A percentile compares a stretch with the other conserved stretches of the same genome.
These are phyloP conservation scores for Candida parachauliodes DNA, from an alignment of 805 yeast species.

Conservation along the genomic window DNA sequence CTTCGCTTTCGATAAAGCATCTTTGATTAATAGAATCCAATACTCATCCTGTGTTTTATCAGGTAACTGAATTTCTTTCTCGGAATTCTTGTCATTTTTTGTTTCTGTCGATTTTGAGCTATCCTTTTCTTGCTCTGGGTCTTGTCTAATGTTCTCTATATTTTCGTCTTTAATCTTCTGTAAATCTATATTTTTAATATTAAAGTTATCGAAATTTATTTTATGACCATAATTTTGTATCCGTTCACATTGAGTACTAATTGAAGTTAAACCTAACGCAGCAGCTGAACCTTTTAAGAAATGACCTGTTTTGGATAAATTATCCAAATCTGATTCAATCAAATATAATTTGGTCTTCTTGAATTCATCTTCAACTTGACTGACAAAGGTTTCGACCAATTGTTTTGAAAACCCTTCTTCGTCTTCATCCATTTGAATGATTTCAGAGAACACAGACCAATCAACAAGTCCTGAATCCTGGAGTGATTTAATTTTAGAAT, in stretches of 20 bases:
- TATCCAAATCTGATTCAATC: slow-evolving; percentile 43
- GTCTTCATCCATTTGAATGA: slow-evolving; percentile 94
- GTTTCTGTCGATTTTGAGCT: not conserved
- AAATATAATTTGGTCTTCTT: slow-evolving; percentile 62
- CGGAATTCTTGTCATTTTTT: not conserved
- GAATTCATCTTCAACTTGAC: slow-evolving; percentile 83
- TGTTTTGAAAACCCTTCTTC: slow-evolving; percentile 84
- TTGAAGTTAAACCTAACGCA: slow-evolving; percentile 78
- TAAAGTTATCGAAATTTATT: slow-evolving; percentile 32
- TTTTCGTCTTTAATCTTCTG: slow-evolving; percentile 6
- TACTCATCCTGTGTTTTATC: slow-evolving; percentile 25
- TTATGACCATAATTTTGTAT: slow-evolving; percentile 85
- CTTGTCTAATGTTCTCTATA: not conserved
- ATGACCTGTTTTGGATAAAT: slow-evolving; percentile 79
- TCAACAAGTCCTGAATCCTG: slow-evolving; percentile 68
- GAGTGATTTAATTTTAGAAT: slow-evolving; percentile 18
- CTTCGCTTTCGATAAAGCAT: slow-evolving; percentile 52
- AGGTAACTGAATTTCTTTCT: slow-evolving; percentile 2
- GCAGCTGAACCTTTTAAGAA: slow-evolving; percentile 95
- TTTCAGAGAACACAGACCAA: slow-evolving; percentile 84
- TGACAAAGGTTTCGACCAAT: slow-evolving; percentile 78
- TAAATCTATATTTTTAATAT: slow-evolving; percentile 9
- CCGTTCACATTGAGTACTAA: slow-evolving; percentile 85
- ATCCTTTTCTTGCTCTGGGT: not conserved
- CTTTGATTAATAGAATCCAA: slow-evolving; percentile 45